Evolutionary conservation across 768 basidiomycete species (phyloP).

Genomic region (Steccherinum ochraceum): DNA sequence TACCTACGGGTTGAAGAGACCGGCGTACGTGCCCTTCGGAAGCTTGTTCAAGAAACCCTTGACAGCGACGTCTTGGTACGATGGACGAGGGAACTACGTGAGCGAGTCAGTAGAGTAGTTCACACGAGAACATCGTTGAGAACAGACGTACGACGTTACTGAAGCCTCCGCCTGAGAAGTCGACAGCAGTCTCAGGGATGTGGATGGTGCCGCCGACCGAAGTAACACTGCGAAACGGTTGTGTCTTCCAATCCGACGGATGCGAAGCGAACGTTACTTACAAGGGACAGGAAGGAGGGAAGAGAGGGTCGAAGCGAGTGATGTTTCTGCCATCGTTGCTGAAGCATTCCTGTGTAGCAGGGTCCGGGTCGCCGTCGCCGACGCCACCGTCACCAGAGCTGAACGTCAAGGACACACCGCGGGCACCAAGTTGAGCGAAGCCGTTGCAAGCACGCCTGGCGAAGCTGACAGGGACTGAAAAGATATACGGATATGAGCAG

Average conservation of each 20-base stretch:
- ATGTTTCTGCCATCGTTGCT: slow-evolving; percentile 53
- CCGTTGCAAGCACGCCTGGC: slow-evolving; percentile 51
- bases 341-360: slow-evolving; percentile 45
- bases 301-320: slow-evolving; percentile 44
- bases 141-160: slow-evolving; percentile 52
- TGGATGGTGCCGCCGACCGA: slow-evolving; percentile 58
- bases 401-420: slow-evolving; percentile 61
- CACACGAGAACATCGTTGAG: not conserved
- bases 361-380: slow-evolving; percentile 53
- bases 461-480: slow-evolving; percentile 48
- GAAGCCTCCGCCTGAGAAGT: slow-evolving; percentile 71
- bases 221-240: slow-evolving; percentile 45
- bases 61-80: slow-evolving; percentile 46
- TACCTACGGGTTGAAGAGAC: slow-evolving; percentile 54
- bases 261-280: slow-evolving; percentile 13
- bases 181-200: slow-evolving; percentile 53
- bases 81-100: slow-evolving; percentile 44
- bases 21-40: slow-evolving; percentile 42
- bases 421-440: slow-evolving; percentile 63
- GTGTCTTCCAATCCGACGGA: not conserved
- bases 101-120: not conserved
- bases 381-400: slow-evolving; percentile 66
- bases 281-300: slow-evolving; percentile 52
- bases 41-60: slow-evolving; percentile 37
- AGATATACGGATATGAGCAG: slow-evolving; percentile 1